A percentile compares a stretch with the other conserved stretches of the same genome.
Conservation (phyloP, 1,284 basidiomycete species). For the Irpex rosettiformis region DNA sequence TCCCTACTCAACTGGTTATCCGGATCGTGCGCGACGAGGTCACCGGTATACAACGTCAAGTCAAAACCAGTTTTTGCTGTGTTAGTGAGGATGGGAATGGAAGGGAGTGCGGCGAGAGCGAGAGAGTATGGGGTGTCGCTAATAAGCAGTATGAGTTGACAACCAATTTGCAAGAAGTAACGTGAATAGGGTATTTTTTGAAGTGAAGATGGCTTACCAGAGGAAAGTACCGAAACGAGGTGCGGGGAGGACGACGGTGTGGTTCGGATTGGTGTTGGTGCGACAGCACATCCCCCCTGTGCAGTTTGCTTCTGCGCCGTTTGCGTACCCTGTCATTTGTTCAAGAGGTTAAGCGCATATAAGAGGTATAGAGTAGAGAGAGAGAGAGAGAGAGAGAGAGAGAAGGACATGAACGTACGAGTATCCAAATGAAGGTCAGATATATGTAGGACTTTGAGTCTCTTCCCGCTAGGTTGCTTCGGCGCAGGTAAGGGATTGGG, state of each 20-base stretch:
- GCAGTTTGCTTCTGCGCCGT: constrained; percentile 73
- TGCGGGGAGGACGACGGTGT: constrained; percentile 50
- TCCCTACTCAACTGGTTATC: constrained; percentile 55
- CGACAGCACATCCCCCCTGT: constrained; percentile 72
- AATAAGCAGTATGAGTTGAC: no score
- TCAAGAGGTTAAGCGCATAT: no score
- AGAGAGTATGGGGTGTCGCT: constrained; percentile 74
- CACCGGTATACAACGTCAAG: constrained; percentile 73
- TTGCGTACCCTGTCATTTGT: constrained; percentile 58
- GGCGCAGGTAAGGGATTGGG: constrained; percentile 57
- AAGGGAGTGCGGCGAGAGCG: constrained; percentile 57
- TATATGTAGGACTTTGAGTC: constrained; percentile 72
- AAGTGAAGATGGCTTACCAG: constrained; percentile 40
- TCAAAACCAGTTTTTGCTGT: constrained; percentile 60
- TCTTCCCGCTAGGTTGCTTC: constrained; percentile 56
- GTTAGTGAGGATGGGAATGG: constrained; percentile 66
- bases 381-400: no score
- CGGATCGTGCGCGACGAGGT: constrained; percentile 71
- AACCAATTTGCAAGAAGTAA: constrained; percentile 6
- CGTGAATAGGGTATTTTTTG: background rate
- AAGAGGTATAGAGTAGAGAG: background rate
- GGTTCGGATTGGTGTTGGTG: constrained; percentile 48
- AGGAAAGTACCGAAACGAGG: constrained; percentile 63
- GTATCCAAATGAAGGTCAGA: constrained; percentile 82
- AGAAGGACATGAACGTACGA: no score